Evolutionary conservation across 2,329 filamentous ascomycete genomes (phyloP).

Genomic region (Apiospora aurea): DNA sequence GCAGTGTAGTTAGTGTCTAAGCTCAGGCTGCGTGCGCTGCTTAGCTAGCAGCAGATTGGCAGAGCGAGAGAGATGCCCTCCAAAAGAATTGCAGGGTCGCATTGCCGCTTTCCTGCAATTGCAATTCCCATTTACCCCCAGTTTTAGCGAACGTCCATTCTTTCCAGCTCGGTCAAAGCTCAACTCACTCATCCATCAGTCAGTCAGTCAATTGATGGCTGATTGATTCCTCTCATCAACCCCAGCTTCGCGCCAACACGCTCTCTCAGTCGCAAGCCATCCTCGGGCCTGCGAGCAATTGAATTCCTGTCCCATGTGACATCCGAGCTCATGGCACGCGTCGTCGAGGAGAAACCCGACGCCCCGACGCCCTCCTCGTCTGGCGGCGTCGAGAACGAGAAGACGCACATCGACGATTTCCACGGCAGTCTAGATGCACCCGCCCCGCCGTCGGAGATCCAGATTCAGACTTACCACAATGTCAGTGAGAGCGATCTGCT

Average conservation of each 20-base stretch:
- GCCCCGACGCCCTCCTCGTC: conserved; percentile 10
- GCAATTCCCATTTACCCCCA: conserved; percentile 19
- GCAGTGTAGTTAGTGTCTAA: not conserved
- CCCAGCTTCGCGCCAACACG: not conserved
- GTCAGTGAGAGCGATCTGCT: conserved; percentile 36
- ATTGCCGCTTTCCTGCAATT: conserved; percentile 17
- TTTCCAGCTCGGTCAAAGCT: not conserved
- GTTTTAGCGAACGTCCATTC: conserved; percentile 21
- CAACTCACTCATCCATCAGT: conserved; percentile 14
- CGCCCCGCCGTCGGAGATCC: conserved; percentile 1
- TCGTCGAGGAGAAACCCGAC: conserved; percentile 17
- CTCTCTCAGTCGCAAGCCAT: conserved; percentile 12
- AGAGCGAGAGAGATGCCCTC: not conserved
- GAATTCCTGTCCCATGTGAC: not conserved
- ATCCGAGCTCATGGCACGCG: conserved; percentile 10
- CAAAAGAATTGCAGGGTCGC: not conserved
- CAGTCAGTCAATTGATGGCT: not conserved
- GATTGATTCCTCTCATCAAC: conserved; percentile 2
- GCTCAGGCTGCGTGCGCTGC: not conserved
- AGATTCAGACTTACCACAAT: conserved; percentile 32
- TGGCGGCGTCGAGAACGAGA: conserved; percentile 13
- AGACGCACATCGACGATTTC: conserved; percentile 2
- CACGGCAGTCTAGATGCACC: not conserved
- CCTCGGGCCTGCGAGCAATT: conserved; percentile 1
- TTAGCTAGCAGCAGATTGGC: too few relatives aligned